Conservation (phyloP, 495 filamentous ascomycete species). For the Penicillium paradoxum region DNA sequence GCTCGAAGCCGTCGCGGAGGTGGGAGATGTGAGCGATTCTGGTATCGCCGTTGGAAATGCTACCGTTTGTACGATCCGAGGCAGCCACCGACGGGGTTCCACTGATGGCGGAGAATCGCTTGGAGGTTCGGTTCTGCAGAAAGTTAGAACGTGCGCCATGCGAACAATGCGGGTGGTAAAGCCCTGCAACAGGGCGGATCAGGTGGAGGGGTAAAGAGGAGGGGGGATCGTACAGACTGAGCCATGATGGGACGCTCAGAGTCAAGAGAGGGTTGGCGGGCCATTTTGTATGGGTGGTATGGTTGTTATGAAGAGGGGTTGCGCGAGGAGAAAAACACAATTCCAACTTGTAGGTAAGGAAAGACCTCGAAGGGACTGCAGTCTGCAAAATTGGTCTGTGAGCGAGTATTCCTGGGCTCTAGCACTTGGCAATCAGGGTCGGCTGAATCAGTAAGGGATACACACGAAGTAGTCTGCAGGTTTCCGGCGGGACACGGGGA, state of each 20-base stretch:
- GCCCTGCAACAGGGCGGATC: background rate
- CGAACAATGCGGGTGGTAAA: background rate
- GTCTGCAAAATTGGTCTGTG: background rate
- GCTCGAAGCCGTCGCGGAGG: constrained; percentile 76
- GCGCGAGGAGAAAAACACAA: background rate
- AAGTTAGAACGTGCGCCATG: constrained; percentile 4
- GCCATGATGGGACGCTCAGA: constrained; percentile 75
- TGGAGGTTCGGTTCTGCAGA: constrained; percentile 57
- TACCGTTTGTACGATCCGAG: constrained; percentile 56
- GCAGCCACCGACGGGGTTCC: constrained; percentile 66
- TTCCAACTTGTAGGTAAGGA: background rate
- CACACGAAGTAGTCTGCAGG: background rate
- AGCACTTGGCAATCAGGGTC: background rate
- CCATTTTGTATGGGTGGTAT: constrained; percentile 24
- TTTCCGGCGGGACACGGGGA: background rate
- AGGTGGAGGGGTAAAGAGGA: constrained; percentile 11
- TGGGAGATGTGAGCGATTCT: constrained; percentile 67
- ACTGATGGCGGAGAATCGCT: constrained; percentile 79
- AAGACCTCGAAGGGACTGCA: background rate
- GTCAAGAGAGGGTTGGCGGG: constrained; percentile 64
- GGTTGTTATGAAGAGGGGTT: background rate
- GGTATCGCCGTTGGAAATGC: constrained; percentile 53
- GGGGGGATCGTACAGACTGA: constrained; percentile 54
- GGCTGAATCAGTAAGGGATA: background rate
- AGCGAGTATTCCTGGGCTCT: background rate